Evolutionary conservation across 768 basidiomycete species (phyloP).

Genomic region (Suillus discolor): DNA sequence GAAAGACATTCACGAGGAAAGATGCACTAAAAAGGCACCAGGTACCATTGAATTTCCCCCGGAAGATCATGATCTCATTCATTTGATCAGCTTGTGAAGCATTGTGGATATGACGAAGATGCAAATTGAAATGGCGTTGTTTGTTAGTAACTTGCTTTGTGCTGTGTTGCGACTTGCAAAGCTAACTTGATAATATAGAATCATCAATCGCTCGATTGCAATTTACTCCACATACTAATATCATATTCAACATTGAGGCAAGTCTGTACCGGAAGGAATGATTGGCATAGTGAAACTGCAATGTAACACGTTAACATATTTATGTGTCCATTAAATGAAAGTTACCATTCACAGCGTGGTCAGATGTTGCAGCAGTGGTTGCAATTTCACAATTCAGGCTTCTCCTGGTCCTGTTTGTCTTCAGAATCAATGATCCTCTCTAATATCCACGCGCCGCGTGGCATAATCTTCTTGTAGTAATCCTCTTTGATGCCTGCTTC

Average conservation of each 20-base stretch:
- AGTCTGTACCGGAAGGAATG: not conserved
- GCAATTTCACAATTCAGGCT: not conserved
- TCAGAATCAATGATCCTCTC: constrained; percentile 52
- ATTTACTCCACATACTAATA: constrained; percentile 10
- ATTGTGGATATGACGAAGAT: constrained; percentile 72
- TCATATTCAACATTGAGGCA: constrained; percentile 5
- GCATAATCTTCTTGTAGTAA: constrained; percentile 90
- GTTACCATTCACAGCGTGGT: constrained; percentile 3
- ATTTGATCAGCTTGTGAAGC: constrained; percentile 65
- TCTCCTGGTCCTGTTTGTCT: constrained; percentile 5
- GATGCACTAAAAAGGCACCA: constrained; percentile 87
- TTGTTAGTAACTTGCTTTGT: not conserved
- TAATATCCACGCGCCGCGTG: constrained; percentile 86
- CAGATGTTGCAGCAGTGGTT: not conserved
- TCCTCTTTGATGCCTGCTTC: constrained; percentile 65
- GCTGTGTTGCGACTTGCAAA: not conserved
- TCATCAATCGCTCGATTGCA: constrained; percentile 4
- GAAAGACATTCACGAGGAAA: constrained; percentile 86
- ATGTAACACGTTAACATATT: constrained; percentile 8
- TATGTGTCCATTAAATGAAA: not conserved
- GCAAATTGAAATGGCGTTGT: constrained; percentile 17
- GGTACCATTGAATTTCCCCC: constrained; percentile 37
- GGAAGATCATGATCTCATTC: constrained; percentile 17
- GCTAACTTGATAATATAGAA: constrained; percentile 8
- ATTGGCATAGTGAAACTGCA: constrained; percentile 3